Evolutionary conservation across 257 asterid genomes (phyloP), one percentile per base, ranked within the genome.

Genomic region (Fraxinus anomala): DNA sequence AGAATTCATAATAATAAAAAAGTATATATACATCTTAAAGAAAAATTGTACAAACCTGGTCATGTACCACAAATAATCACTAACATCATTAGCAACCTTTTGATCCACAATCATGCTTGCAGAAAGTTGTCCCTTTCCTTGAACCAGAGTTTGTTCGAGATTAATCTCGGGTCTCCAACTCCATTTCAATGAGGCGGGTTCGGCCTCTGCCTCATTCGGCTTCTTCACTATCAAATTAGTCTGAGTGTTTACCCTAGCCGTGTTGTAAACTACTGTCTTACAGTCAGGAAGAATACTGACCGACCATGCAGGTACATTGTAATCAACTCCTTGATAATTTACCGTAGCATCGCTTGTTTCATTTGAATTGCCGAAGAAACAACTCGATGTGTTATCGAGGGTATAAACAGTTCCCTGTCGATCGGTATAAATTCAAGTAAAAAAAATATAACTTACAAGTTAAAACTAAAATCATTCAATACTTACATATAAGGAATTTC

Each of bases 61-160:
- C 97, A 93, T 92, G 89, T 92, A 92, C 98, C 98, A 93, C 73
- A 92, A 17, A 73, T 93, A 93, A 54, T 93, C 98, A 76, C 87
- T 85, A 13, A 37, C 65, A 79, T 89, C 93, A 77, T 86, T 85
- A 12, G 56, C 67, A 21, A 70, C 79, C 70, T 90, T 90, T 39
- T 89, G 91, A 13, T 90, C 96, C n/a, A 89, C 34, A 36, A 90
- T 85, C 30, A 51, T 69, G 34, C 19, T 74, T 0, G 85, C 68
- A 11, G 86, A 84, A 9, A 74, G 66, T 3, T 83, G 76, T 8
- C 88, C 93, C 17, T 79, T 84, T 34, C 90, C 92, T 0, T 30
- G 76, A 28, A 81, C 61, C 12, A 82, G 83, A 21, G 89, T 77
- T 26, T 77, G 82, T 12, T 67, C 67, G 0, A 85, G 67, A 59